Conservation (phyloP, 164 flowering plant species). For the Tetracentron sinense region DNA sequence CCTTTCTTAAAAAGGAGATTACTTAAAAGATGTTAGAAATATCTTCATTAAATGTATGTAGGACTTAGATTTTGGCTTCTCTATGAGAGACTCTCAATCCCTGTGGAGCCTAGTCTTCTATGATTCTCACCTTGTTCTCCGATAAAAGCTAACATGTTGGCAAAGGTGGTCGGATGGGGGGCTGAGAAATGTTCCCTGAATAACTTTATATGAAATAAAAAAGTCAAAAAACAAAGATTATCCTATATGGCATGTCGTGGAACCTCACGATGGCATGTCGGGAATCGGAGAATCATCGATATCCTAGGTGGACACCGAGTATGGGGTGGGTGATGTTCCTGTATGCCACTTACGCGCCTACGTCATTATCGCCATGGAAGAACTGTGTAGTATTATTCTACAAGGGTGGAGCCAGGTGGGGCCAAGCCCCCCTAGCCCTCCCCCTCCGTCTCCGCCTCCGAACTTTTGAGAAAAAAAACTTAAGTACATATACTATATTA, state of each 20-base stretch:
- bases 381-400: too few relatives aligned
- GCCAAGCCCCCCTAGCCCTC: too few relatives aligned
- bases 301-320: not conserved
- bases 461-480: too few relatives aligned
- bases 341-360: not conserved
- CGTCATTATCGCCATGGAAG: conserved; percentile 1
- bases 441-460: too few relatives aligned
- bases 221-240: conserved; percentile 1
- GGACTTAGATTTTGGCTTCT: conserved; percentile 20
- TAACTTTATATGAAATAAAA: conserved; percentile 5
- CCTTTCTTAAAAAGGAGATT: conserved; percentile 7
- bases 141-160: conserved; percentile 16
- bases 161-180: conserved; percentile 13
- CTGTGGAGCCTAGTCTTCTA: conserved; percentile 16
- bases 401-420: too few relatives aligned
- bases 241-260: conserved; percentile 8
- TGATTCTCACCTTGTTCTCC: conserved; percentile 13
- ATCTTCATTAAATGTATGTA: too few relatives aligned
- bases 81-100: not conserved
- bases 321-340: not conserved
- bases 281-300: conserved; percentile 7
- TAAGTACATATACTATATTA: too few relatives aligned
- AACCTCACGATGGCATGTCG: conserved; percentile 8
- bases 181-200: conserved; percentile 13
- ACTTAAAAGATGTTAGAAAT: conserved; percentile 8